A percentile compares a stretch with the other conserved stretches of the same genome.
phyloP scores from a whole-genome alignment of 495 filamentous ascomycete species.

The Oleoguttula mirabilis region DNA sequence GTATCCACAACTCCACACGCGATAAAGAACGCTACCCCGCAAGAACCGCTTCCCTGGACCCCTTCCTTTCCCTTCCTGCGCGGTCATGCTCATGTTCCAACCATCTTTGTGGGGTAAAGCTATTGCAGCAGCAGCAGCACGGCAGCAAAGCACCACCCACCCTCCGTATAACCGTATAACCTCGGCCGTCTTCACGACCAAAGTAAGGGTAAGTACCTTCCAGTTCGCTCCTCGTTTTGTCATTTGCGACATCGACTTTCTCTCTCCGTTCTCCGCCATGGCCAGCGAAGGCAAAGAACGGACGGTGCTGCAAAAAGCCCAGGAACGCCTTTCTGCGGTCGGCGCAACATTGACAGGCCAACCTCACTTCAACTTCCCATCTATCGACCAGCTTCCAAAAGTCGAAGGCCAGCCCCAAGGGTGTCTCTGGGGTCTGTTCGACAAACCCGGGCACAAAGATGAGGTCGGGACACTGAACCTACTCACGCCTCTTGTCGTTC shows the following conservation, averaged over 20 bases:
- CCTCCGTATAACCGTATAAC: neutral
- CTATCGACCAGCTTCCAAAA: neutral
- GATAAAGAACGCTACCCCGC: too few species aligned
- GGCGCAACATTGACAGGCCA: neutral
- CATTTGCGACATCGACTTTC: neutral
- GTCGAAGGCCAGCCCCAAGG: neutral
- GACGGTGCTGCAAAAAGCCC: neutral
- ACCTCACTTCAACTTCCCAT: neutral
- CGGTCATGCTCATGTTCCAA: too few species aligned
- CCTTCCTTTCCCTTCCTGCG: too few species aligned
- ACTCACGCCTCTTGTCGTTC: conserved; percentile 20
- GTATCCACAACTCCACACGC: too few species aligned
- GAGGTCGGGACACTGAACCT: conserved; percentile 18
- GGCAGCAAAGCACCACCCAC: neutral
- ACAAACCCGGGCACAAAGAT: conserved; percentile 5
- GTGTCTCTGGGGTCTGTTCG: neutral
- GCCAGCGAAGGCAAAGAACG: neutral
- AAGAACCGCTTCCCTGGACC: too few species aligned
- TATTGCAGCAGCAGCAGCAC: neutral
- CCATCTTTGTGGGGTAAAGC: neutral
- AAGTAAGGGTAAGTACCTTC: too few species aligned
- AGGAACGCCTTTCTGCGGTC: neutral
- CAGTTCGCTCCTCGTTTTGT: too few species aligned
- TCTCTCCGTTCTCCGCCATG: neutral
- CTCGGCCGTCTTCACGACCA: neutral